phyloP scores from a whole-genome alignment of 148 eudicot genomes.

The Fagopyrum homotropicum region DNA sequence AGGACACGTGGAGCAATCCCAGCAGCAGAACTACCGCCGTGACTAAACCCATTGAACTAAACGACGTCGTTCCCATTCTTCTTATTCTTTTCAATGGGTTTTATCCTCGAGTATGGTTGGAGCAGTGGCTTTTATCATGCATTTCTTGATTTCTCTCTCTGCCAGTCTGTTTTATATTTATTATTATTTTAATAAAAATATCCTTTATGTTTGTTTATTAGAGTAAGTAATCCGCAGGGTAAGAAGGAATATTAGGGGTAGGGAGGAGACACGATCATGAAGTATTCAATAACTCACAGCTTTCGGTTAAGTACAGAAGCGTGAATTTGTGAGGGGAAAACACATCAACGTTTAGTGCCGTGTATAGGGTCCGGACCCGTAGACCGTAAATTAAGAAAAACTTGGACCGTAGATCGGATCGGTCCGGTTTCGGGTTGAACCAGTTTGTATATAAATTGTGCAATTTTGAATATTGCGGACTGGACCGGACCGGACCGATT shows the following conservation, averaged over 20 bases:
- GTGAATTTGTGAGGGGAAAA: not conserved
- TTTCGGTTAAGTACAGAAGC: slow-evolving; percentile 6
- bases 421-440: too few species aligned
- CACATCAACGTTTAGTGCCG: too few species aligned
- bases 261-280: slow-evolving; percentile 5
- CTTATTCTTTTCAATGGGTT: not conserved
- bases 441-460: too few species aligned
- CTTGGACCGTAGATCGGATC: too few species aligned
- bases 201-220: too few species aligned
- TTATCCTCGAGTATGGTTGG: not conserved
- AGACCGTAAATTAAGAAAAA: too few species aligned
- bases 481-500: too few species aligned
- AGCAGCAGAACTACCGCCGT: slow-evolving; percentile 4
- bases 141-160: slow-evolving; percentile 1
- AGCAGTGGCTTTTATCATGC: not conserved
- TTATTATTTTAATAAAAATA: not conserved
- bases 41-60: not conserved
- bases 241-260: not conserved
- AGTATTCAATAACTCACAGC: not conserved
- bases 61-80: not conserved
- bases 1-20: slow-evolving; percentile 22
- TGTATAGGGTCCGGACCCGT: too few species aligned
- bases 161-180: not conserved
- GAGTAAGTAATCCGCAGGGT: not conserved
- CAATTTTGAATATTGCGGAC: too few species aligned